Evolutionary conservation across 345 rosid genomes (phyloP).

Genomic region (Arabis hirsuta): DNA sequence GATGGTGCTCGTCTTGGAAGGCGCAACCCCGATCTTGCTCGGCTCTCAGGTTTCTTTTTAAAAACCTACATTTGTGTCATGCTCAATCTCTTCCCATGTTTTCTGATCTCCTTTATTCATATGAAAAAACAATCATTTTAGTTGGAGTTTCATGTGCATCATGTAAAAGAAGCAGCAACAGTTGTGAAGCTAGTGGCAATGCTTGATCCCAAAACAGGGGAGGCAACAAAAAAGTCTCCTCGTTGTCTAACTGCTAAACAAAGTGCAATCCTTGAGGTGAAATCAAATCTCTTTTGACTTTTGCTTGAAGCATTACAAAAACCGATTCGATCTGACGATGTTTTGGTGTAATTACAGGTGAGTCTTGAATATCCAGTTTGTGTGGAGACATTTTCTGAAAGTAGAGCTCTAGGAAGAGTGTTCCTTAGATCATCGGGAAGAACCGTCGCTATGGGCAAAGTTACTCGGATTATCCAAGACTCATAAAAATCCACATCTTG

Average conservation of each 20-base stretch:
- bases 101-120: slow-evolving; percentile 20
- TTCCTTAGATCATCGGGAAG: slow-evolving; percentile 81
- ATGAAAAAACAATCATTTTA: slow-evolving; percentile 33
- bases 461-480: slow-evolving; percentile 67
- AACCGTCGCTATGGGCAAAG: slow-evolving; percentile 73
- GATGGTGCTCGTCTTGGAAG: slow-evolving; percentile 74
- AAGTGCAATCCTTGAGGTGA: slow-evolving; percentile 80
- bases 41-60: slow-evolving; percentile 99
- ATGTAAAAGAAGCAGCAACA: slow-evolving; percentile 82
- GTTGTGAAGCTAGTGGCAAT: slow-evolving; percentile 63
- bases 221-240: slow-evolving; percentile 74
- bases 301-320: neutral
- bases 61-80: too few relatives aligned
- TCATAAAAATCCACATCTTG: neutral
- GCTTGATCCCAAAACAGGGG: slow-evolving; percentile 91
- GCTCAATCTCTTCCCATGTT: neutral
- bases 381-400: slow-evolving; percentile 65
- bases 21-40: slow-evolving; percentile 69
- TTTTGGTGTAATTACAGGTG: slow-evolving; percentile 54
- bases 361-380: slow-evolving; percentile 63
- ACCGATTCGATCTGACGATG: slow-evolving; percentile 11
- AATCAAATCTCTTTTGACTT: slow-evolving; percentile 20
- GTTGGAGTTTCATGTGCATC: slow-evolving; percentile 95
- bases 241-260: slow-evolving; percentile 82
- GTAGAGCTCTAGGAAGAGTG: slow-evolving; percentile 88